Base-by-base conservation (phyloP, 352 stramenopile genomes). In the Elongisporangium prolatum region DNA sequence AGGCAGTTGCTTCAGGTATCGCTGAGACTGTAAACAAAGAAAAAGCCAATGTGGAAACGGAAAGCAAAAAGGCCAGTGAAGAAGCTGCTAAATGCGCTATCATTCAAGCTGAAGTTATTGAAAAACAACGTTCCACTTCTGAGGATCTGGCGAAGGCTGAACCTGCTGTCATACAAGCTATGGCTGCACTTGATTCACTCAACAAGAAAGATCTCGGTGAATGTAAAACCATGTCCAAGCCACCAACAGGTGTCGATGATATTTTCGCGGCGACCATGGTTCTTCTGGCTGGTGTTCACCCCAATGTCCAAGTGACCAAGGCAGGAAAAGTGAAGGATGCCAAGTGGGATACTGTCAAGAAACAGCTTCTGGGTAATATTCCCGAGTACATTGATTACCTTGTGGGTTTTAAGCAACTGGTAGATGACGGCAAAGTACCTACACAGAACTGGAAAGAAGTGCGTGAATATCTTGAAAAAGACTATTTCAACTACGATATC, bases 131-230 rank as follows among this genome's bases (percentile, higher is more conserved):
- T 0, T 95, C 85, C 0, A 94, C 85, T 9, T 56, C 72, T 49
- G 86, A 94, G 47, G 95, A 98, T 71, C 75, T 98, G 1, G 93
- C 94, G 10, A 98, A 98, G 60, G 95, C 95, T 16, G 95, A 98
- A 50, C 95, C 95, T 25, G 91, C 95, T 24, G 93, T 98, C 11
- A 80, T 96, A 50, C 90, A 96, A 58, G 95, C 95, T n/a, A 98
- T 98, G 92, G 92, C 95, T 57, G 95, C 95, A 5, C 80, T 98
- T 0, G 93, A 98, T 56, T 98, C 94, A 18, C 73, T 98, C 50
- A 98, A 98, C 76, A 97, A 98, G 63, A 98, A 98, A 64, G 93
- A 98, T 76, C 73, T 98, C 2, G 92, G 91, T 50, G 93, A 98
- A 59, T 98, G 93, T 79, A 98, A 98, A 64, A 97, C 93, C 17